Evolutionary conservation across 1,139 yeast species (phyloP).

Genomic region (Torulaspora pretoriensis): DNA sequence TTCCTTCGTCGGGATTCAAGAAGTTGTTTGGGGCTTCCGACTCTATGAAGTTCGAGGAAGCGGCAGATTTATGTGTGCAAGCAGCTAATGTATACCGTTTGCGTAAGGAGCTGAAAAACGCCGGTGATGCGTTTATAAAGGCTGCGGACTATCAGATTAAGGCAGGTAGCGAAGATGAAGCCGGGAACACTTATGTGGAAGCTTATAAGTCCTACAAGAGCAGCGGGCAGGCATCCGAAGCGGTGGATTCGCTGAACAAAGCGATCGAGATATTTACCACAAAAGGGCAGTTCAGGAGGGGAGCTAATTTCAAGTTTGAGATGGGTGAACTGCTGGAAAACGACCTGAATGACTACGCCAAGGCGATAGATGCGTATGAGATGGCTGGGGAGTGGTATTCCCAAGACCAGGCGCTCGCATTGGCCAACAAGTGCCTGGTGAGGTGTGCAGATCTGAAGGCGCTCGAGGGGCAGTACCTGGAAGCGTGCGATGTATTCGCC

Average conservation of each 20-base stretch:
- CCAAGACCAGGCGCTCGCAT: conserved; percentile 89
- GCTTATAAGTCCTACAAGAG: conserved; percentile 83
- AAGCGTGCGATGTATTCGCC: conserved; percentile 74
- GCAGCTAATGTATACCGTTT: conserved; percentile 87
- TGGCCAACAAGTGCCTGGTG: conserved; percentile 80
- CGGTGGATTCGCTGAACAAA: conserved; percentile 67
- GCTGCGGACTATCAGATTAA: conserved; percentile 79
- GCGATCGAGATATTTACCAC: conserved; percentile 83
- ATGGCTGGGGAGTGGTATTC: conserved; percentile 95
- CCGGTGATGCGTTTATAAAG: conserved; percentile 79
- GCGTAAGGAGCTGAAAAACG: conserved; percentile 60
- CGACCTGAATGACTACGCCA: conserved; percentile 57
- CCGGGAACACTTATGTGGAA: conserved; percentile 85
- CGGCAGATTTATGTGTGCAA: conserved; percentile 81
- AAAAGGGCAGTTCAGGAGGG: conserved; percentile 92
- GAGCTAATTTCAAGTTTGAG: conserved; percentile 90
- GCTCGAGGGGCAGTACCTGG: conserved; percentile 62
- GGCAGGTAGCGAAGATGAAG: conserved; percentile 81
- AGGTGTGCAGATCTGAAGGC: conserved; percentile 91
- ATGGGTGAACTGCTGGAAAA: conserved; percentile 82
- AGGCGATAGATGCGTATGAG: conserved; percentile 77
- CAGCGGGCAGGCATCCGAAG: conserved; percentile 66
- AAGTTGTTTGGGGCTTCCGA: conserved; percentile 68
- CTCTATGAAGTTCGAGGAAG: conserved; percentile 74
- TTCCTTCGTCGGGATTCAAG: conserved; percentile 72